Evolutionary conservation across 805 yeast genomes (phyloP).

Genomic region (Wickerhamiella spandovensis): DNA sequence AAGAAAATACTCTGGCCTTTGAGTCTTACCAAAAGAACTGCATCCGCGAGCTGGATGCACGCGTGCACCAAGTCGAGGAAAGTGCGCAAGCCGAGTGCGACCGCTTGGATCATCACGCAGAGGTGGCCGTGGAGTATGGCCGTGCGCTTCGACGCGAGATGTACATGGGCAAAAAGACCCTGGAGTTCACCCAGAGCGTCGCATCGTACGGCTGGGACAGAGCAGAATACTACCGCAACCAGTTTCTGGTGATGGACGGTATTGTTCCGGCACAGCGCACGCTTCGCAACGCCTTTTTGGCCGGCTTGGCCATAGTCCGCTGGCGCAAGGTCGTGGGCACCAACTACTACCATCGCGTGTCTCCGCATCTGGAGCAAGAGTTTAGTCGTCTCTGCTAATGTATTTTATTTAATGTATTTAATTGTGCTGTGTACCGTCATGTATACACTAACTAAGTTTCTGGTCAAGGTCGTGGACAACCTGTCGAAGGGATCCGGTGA

Average conservation of each 20-base stretch:
- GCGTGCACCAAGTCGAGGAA: background rate
- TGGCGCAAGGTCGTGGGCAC: background rate
- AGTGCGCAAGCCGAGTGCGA: background rate
- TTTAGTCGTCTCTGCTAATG: background rate
- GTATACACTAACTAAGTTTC: background rate
- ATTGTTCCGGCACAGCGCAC: background rate
- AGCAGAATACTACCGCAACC: background rate
- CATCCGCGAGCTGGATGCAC: background rate
- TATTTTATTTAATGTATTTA: background rate
- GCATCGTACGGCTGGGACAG: background rate
- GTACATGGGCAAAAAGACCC: background rate
- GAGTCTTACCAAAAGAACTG: background rate
- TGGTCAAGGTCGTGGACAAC: constrained; percentile 8
- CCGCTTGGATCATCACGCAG: background rate
- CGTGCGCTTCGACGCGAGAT: background rate
- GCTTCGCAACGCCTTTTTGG: background rate
- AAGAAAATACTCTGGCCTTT: background rate
- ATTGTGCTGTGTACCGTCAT: too few relatives aligned
- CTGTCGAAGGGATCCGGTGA: constrained; percentile 11
- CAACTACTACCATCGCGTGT: background rate
- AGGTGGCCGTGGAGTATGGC: background rate
- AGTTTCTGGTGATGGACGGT: background rate
- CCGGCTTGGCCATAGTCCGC: background rate
- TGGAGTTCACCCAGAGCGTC: background rate
- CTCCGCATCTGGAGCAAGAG: background rate